Conservation (phyloP, 306 rosid species). For the Elaeagnus macrophylla region DNA sequence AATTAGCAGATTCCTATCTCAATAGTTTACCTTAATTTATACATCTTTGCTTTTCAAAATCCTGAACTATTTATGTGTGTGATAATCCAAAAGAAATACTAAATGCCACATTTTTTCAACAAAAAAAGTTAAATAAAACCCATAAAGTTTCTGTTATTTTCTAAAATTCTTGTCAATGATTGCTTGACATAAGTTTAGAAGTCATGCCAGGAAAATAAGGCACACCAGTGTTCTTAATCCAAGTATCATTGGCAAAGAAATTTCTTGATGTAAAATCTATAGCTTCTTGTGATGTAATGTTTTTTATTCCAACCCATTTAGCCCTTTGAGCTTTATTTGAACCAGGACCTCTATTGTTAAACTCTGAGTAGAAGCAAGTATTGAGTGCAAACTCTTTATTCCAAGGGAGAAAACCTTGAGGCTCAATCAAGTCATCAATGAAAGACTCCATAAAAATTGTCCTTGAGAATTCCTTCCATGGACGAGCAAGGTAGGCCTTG, state of each 20-base stretch:
- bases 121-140: too few relatives aligned
- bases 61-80: too few relatives aligned
- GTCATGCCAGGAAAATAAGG: slow-evolving; percentile 34
- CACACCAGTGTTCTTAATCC: slow-evolving; percentile 44
- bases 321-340: slow-evolving; percentile 32
- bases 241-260: slow-evolving; percentile 39
- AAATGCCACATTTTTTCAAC: too few relatives aligned
- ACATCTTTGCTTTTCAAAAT: too few relatives aligned
- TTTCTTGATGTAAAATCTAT: slow-evolving; percentile 7
- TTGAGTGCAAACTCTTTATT: too few relatives aligned
- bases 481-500: slow-evolving; percentile 54
- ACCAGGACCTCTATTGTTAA: too few relatives aligned
- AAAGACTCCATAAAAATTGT: slow-evolving; percentile 52
- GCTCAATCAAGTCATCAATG: slow-evolving; percentile 56
- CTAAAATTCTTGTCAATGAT: background rate
- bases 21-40: too few relatives aligned
- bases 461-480: slow-evolving; percentile 76
- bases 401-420: slow-evolving; percentile 74
- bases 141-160: background rate
- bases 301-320: slow-evolving; percentile 55
- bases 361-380: too few relatives aligned
- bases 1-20: too few relatives aligned
- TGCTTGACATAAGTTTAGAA: background rate
- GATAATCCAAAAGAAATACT: too few relatives aligned
- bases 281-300: slow-evolving; percentile 20